Percentiles rank a stretch among this genome's conserved stretches.
These are phyloP conservation scores for Copromyces sp. DNA, from an alignment of 495 filamentous ascomycete genomes.

Conservation along the genomic window DNA sequence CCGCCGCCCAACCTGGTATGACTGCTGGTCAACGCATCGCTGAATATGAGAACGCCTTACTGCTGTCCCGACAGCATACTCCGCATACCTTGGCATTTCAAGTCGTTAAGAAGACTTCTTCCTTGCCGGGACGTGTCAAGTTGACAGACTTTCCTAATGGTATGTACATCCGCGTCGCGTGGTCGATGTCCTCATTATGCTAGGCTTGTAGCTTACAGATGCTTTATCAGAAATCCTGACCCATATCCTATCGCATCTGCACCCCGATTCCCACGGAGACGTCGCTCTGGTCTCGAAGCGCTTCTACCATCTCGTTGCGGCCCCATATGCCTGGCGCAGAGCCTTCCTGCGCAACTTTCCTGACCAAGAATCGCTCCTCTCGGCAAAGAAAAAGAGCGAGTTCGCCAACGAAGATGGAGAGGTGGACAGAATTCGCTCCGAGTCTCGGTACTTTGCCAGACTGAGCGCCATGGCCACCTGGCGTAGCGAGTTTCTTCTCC, in stretches of 20 bases:
- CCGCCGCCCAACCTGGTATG: background rate
- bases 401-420: constrained; percentile 33
- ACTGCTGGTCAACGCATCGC: constrained; percentile 51
- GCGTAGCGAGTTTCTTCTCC: constrained; percentile 84
- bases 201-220: constrained; percentile 8
- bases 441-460: constrained; percentile 60
- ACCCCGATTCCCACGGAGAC: constrained; percentile 64
- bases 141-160: constrained; percentile 73
- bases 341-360: constrained; percentile 87
- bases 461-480: constrained; percentile 74
- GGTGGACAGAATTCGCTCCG: constrained; percentile 49
- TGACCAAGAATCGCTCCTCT: constrained; percentile 45
- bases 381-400: constrained; percentile 22
- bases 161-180: constrained; percentile 28
- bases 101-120: constrained; percentile 45
- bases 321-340: constrained; percentile 81
- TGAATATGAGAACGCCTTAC: constrained; percentile 61
- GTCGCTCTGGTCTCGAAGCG: constrained; percentile 75
- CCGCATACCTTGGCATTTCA: constrained; percentile 48
- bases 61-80: constrained; percentile 32
- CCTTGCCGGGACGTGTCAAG: constrained; percentile 33
- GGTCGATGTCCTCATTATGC: background rate
- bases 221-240: constrained; percentile 66
- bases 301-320: constrained; percentile 74
- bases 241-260: constrained; percentile 82